A percentile compares a stretch with the other conserved stretches of the same genome.
Evolutionary conservation across 139 green algal genomes (phyloP).

Genomic region (Volvox africanus): DNA sequence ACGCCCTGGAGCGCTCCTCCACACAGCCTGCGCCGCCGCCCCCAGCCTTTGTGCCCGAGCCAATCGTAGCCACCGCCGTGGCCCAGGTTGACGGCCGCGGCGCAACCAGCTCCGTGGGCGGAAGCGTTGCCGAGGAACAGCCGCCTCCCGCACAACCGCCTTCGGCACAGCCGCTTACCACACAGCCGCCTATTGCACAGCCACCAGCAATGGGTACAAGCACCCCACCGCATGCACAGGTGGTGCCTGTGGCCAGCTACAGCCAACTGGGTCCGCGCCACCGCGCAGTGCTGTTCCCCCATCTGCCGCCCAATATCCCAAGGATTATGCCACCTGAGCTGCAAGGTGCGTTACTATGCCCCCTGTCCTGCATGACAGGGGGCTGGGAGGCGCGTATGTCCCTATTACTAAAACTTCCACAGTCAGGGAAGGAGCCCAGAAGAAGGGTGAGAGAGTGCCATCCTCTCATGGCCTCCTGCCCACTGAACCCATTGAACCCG

Average conservation of each 20-base stretch:
- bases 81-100: neutral
- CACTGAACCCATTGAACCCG: too few relatives aligned
- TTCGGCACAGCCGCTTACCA: neutral
- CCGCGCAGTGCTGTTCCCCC: neutral
- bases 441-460: too few relatives aligned
- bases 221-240: too few relatives aligned
- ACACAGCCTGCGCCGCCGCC: neutral
- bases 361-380: too few relatives aligned
- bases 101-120: too few relatives aligned
- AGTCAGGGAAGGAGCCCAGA: too few relatives aligned
- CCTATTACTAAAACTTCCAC: too few relatives aligned
- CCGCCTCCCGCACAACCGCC: neutral
- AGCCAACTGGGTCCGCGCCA: neutral
- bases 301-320: neutral
- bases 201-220: too few relatives aligned
- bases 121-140: neutral
- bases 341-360: neutral
- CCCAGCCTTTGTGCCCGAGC: neutral
- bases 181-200: neutral
- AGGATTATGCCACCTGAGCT: conserved; percentile 2
- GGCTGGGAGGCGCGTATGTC: too few relatives aligned
- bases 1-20: neutral
- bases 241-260: conserved; percentile 6
- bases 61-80: neutral
- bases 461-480: too few relatives aligned